A percentile compares a stretch with the other conserved stretches of the same genome.
Conservation (phyloP, 495 filamentous ascomycete species). For the Penicillium samsonianum region DNA sequence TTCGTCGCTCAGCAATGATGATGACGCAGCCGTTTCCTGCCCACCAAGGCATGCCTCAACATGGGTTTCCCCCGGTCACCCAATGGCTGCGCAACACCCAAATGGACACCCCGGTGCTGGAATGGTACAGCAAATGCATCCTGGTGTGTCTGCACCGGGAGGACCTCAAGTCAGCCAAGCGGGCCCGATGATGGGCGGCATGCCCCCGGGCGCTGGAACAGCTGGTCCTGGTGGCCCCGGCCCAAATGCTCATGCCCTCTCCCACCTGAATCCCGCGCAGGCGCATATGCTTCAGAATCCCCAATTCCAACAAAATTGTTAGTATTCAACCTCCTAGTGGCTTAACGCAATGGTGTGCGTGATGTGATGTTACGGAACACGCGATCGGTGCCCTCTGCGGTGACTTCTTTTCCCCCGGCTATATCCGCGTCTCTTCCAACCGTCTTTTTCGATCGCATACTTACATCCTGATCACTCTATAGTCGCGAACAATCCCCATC, state of each 20-base stretch:
- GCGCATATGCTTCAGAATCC: constrained; percentile 64
- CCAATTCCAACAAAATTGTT: constrained; percentile 48
- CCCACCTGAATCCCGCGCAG: constrained; percentile 72
- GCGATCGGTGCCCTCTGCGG: not conserved
- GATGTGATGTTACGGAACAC: not conserved
- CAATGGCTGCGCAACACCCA: constrained; percentile 73
- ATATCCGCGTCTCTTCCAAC: constrained; percentile 8
- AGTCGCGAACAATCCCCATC: constrained; percentile 55
- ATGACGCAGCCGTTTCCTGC: constrained; percentile 70
- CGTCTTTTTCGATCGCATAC: constrained; percentile 14
- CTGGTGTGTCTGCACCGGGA: constrained; percentile 79
- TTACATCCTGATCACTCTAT: constrained; percentile 16
- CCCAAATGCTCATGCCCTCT: constrained; percentile 76
- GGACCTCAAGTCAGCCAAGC: constrained; percentile 77
- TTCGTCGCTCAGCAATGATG: constrained; percentile 63
- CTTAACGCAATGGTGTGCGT: not conserved
- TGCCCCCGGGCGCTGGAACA: constrained; percentile 68
- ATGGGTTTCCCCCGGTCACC: constrained; percentile 78
- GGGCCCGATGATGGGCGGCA: constrained; percentile 76
- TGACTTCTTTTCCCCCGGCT: constrained; percentile 2
- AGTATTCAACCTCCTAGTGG: constrained; percentile 18
- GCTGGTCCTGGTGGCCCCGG: constrained; percentile 55
- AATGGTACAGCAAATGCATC: constrained; percentile 80
- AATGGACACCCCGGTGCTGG: constrained; percentile 55
- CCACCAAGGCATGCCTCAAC: constrained; percentile 72